Conservation (phyloP, 2,329 filamentous ascomycete genomes). For the Trichoderma aggressivum region DNA sequence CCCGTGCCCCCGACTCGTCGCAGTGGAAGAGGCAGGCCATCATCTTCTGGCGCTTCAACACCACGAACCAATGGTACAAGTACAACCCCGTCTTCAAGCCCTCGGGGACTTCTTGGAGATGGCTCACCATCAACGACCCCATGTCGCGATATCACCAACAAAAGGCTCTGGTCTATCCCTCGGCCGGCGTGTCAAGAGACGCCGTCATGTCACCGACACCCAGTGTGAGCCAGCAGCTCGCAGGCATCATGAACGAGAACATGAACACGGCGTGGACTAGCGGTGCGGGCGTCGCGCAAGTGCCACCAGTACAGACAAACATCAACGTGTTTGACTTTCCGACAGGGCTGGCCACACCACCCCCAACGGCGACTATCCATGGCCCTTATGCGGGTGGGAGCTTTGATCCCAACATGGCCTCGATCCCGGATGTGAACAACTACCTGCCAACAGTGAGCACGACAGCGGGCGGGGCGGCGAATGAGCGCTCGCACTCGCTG, state of each 20-base stretch:
- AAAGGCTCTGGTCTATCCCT: conserved; percentile 40
- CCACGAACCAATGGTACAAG: conserved; percentile 50
- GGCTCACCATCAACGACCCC: conserved; percentile 59
- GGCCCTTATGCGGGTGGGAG: conserved; percentile 44
- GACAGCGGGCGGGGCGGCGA: conserved; percentile 27
- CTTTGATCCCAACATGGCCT: conserved; percentile 41
- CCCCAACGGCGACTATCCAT: conserved; percentile 51
- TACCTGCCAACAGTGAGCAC: conserved; percentile 28
- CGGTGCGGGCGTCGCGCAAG: conserved; percentile 27
- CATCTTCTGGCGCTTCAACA: conserved; percentile 61
- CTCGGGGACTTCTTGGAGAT: conserved; percentile 58
- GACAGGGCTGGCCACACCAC: conserved; percentile 54
- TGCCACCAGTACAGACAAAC: conserved; percentile 34
- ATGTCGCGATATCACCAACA: conserved; percentile 57
- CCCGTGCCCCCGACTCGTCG: conserved; percentile 43
- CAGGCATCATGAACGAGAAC: conserved; percentile 56
- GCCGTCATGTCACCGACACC: conserved; percentile 54
- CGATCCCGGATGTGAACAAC: conserved; percentile 28
- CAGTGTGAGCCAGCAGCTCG: conserved; percentile 48
- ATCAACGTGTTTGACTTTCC: conserved; percentile 48
- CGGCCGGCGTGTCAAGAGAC: conserved; percentile 36
- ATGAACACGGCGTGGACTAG: conserved; percentile 49
- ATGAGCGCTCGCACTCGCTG: conserved; percentile 26
- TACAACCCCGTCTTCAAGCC: conserved; percentile 48
- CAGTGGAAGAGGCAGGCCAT: conserved; percentile 57